phyloP scores from a whole-genome alignment of 78 protist species.

The Bigelowiella natans region DNA sequence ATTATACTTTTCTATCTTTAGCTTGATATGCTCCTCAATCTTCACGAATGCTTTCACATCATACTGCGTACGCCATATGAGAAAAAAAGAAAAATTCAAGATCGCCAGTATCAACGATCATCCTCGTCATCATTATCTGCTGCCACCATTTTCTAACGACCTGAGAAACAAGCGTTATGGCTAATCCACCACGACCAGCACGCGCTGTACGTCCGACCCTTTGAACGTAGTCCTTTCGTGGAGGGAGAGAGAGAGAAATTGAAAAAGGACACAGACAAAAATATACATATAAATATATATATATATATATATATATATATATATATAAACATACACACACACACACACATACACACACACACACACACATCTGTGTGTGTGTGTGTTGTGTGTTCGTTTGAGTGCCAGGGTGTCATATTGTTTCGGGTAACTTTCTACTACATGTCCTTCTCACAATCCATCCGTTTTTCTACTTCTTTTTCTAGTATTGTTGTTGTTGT shows the following conservation, averaged over 20 bases:
- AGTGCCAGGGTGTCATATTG: too few relatives aligned
- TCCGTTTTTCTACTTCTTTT: too few relatives aligned
- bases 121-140: neutral
- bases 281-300: too few relatives aligned
- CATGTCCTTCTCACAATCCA: too few relatives aligned
- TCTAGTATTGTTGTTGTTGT: too few relatives aligned
- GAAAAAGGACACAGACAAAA: neutral
- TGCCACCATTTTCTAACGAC: neutral
- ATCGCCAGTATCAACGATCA: neutral
- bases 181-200: slow-evolving; percentile 81
- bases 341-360: too few relatives aligned
- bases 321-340: too few relatives aligned
- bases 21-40: neutral
- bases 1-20: neutral
- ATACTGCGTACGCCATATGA: neutral
- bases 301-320: too few relatives aligned
- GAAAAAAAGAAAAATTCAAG: neutral
- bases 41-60: neutral
- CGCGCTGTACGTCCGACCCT: slow-evolving; percentile 94
- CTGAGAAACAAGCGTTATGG: slow-evolving; percentile 86
- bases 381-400: too few relatives aligned
- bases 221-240: slow-evolving; percentile 75
- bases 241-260: neutral
- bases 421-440: too few relatives aligned
- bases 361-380: too few relatives aligned